Evolutionary conservation across 805 yeast species (phyloP), one percentile per base, ranked within the genome.

Genomic region (Suhomyces emberorum): DNA sequence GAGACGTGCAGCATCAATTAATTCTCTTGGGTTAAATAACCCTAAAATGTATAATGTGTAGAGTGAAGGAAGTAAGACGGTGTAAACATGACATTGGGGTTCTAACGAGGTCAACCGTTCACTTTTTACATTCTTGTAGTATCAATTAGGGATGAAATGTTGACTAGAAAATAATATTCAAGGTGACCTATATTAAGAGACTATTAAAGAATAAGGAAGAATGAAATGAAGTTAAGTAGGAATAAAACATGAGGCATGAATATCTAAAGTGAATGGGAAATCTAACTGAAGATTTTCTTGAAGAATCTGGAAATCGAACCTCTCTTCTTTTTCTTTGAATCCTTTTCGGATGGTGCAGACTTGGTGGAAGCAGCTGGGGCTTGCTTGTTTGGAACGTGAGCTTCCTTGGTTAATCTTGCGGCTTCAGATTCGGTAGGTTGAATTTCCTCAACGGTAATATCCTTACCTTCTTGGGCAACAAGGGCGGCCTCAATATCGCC

Each of bases 351-450:
- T 14, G 49, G 20, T 4, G 54, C 30, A 24, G 46, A 20, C 38
- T 41, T 38, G n/a, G 52, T 39, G 15, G 54, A 39, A 20, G 38
- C 25, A 6, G 37, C 32, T 14, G 44, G 30, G 2, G 29, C 28
- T 16, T 37, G 15, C 22, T 24, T 29, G n/a, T 21, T 19, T 22
- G 35, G 15, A 17, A 32, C 25, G 19, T 36, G 29, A 19, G 67
- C 71, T 41, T 64, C 64, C 38, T 57, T 52, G 17, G 64, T 55
- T 39, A 65, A 57, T 46, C 55, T 52, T 30, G 54, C 57, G 25
- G 61, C 64, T 51, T 68, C 70, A 19, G 64, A 55, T 20, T 53
- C 59, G 24, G 69, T 61, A 15, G 72, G 72, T 47, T 64, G 51
- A 46, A 68, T 59, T 48, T 68, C 70, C 51, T 67, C 72, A 26